Evolutionary conservation across 768 basidiomycete species (phyloP).

Genomic region (Suillus hirtellus): DNA sequence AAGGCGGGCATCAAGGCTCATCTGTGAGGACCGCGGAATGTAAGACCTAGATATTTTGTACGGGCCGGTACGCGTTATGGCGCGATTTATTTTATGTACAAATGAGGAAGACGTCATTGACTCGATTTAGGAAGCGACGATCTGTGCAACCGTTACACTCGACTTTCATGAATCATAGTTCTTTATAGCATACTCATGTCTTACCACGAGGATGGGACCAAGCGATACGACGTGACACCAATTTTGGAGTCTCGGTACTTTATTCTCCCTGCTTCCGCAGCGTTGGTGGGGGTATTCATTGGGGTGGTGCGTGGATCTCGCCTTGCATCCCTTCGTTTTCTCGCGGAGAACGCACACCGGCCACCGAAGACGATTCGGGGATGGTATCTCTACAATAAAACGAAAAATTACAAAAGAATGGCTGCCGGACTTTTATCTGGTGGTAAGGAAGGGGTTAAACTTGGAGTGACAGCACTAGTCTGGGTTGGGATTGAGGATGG

Average conservation of each 20-base stretch:
- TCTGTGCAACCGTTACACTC: background rate
- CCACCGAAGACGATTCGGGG: constrained; percentile 83
- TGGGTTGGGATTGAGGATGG: constrained; percentile 55
- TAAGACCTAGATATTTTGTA: background rate
- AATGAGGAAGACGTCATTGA: background rate
- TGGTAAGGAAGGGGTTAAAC: constrained; percentile 51
- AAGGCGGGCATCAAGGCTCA: constrained; percentile 62
- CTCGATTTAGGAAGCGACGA: background rate
- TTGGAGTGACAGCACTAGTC: constrained; percentile 46
- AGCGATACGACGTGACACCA: constrained; percentile 30
- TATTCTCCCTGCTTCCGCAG: constrained; percentile 59
- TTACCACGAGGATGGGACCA: constrained; percentile 13
- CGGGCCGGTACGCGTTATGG: background rate
- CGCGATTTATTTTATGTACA: background rate
- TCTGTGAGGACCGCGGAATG: constrained; percentile 34
- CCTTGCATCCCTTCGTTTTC: constrained; percentile 70
- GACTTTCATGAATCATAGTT: background rate
- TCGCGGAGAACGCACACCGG: constrained; percentile 92
- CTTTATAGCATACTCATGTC: constrained; percentile 18
- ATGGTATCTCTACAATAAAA: constrained; percentile 97
- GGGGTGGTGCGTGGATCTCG: constrained; percentile 76
- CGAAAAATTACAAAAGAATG: constrained; percentile 88
- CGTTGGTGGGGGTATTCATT: constrained; percentile 62
- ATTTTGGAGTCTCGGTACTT: constrained; percentile 51
- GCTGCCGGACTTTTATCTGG: constrained; percentile 71